These are phyloP conservation scores for Pulveroboletus sp. DNA, from an alignment of 768 basidiomycete genomes.

Conservation along the genomic window DNA sequence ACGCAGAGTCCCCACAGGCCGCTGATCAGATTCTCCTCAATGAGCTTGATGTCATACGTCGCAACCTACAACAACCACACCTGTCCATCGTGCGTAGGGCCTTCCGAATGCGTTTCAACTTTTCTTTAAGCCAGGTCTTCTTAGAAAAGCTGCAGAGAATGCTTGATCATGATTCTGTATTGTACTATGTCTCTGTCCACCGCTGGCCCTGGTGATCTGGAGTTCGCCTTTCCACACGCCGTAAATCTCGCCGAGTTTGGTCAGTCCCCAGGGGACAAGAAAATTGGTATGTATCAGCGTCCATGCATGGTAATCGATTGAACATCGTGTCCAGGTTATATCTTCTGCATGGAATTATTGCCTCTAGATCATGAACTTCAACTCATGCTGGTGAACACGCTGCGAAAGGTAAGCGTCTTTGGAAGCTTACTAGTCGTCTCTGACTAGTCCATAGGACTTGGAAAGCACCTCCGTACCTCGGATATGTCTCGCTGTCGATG, in stretches of 20 bases:
- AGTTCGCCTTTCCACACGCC: conserved; percentile 75
- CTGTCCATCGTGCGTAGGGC: conserved; percentile 52
- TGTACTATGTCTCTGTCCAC: conserved; percentile 54
- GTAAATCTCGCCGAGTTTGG: conserved; percentile 76
- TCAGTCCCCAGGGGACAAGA: conserved; percentile 55
- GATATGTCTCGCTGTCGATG: conserved; percentile 72
- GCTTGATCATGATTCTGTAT: conserved; percentile 66
- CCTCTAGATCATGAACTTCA: conserved; percentile 63
- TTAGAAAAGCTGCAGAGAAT: conserved; percentile 66
- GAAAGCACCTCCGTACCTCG: conserved; percentile 53
- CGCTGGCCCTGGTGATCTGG: conserved; percentile 44
- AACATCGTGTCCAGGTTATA: conserved; percentile 53
- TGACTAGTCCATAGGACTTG: conserved; percentile 55
- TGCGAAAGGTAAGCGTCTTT: conserved; percentile 60
- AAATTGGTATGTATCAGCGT: conserved; percentile 49
- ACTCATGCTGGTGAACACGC: conserved; percentile 83
- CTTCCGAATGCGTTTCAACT: neutral
- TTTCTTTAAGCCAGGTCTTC: conserved; percentile 3
- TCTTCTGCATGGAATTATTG: conserved; percentile 77
- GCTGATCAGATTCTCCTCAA: conserved; percentile 59
- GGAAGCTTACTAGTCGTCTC: neutral
- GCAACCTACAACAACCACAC: conserved; percentile 46
- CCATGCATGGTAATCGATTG: neutral
- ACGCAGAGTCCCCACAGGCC: conserved; percentile 49
- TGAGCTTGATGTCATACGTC: conserved; percentile 59